Conservation (phyloP, 2,329 filamentous ascomycete species). For the Zasmidium cellare region DNA sequence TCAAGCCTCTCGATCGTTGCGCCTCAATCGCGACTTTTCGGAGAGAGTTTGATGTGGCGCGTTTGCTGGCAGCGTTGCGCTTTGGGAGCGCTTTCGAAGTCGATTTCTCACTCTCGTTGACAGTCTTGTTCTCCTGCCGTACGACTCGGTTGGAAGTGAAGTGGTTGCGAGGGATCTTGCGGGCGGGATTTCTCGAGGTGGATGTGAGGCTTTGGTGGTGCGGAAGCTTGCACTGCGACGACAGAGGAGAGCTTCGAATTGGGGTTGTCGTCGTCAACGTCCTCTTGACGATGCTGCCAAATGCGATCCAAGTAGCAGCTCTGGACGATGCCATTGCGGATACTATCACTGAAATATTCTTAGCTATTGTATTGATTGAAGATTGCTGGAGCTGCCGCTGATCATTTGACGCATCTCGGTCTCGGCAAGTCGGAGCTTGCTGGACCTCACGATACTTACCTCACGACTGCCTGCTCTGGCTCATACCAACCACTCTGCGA, state of each 20-base stretch:
- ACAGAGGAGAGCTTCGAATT: slow-evolving; percentile 18
- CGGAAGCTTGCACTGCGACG: slow-evolving; percentile 14
- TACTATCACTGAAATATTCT: neutral
- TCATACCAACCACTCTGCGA: slow-evolving; percentile 1
- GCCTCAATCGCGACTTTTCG: slow-evolving; percentile 85
- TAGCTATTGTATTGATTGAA: neutral
- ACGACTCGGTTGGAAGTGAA: slow-evolving; percentile 23
- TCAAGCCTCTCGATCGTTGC: slow-evolving; percentile 60
- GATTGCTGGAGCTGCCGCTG: neutral
- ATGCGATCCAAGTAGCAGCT: slow-evolving; percentile 32
- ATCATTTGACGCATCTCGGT: neutral
- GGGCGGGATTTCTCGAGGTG: slow-evolving; percentile 18
- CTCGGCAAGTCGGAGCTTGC: neutral
- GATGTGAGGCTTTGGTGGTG: slow-evolving; percentile 20
- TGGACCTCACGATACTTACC: slow-evolving; percentile 1
- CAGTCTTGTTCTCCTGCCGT: slow-evolving; percentile 19
- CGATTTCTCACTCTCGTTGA: slow-evolving; percentile 7
- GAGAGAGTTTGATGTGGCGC: slow-evolving; percentile 68
- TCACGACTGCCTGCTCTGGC: neutral
- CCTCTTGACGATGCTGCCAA: slow-evolving; percentile 25
- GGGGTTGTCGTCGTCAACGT: slow-evolving; percentile 25
- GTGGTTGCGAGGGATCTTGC: slow-evolving; percentile 26
- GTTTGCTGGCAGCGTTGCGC: slow-evolving; percentile 50
- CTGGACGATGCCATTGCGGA: slow-evolving; percentile 1
- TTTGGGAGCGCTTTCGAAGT: slow-evolving; percentile 31